phyloP scores from a whole-genome alignment of 2,329 filamentous ascomycete genomes.

The Myriosclerotinia duriaeana region DNA sequence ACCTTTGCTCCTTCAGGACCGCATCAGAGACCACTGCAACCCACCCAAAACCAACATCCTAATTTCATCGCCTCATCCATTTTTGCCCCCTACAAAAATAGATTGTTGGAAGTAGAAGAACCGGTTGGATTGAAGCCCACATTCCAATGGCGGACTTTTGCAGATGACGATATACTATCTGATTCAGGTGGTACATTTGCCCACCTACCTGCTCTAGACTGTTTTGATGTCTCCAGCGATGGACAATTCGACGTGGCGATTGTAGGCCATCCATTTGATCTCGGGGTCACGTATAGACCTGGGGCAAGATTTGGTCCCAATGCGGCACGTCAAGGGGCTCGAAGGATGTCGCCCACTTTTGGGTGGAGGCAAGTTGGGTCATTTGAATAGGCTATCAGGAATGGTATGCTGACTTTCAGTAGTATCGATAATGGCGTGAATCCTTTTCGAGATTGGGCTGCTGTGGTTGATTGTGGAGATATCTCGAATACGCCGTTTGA shows the following conservation, averaged over 20 bases:
- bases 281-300: constrained; percentile 38
- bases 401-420: constrained; percentile 21
- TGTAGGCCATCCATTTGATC: constrained; percentile 39
- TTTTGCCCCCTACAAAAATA: constrained; percentile 20
- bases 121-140: constrained; percentile 32
- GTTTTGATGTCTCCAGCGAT: constrained; percentile 30
- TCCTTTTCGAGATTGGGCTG: constrained; percentile 38
- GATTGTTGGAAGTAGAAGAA: background rate
- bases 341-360: constrained; percentile 31
- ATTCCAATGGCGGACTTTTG: constrained; percentile 27
- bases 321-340: constrained; percentile 36
- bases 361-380: constrained; percentile 35
- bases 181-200: constrained; percentile 33
- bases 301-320: constrained; percentile 39
- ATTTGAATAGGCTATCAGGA: background rate
- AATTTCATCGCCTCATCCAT: constrained; percentile 29
- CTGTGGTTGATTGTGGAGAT: constrained; percentile 38
- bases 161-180: constrained; percentile 18
- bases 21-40: background rate
- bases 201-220: constrained; percentile 36
- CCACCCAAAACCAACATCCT: background rate
- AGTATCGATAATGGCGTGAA: constrained; percentile 38
- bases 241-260: constrained; percentile 39
- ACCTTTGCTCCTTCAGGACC: background rate
- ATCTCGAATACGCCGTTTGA: constrained; percentile 39